These are phyloP conservation scores for Vitrella brassicaformis DNA, from an alignment of 73 alveolate species.

Conservation along the genomic window DNA sequence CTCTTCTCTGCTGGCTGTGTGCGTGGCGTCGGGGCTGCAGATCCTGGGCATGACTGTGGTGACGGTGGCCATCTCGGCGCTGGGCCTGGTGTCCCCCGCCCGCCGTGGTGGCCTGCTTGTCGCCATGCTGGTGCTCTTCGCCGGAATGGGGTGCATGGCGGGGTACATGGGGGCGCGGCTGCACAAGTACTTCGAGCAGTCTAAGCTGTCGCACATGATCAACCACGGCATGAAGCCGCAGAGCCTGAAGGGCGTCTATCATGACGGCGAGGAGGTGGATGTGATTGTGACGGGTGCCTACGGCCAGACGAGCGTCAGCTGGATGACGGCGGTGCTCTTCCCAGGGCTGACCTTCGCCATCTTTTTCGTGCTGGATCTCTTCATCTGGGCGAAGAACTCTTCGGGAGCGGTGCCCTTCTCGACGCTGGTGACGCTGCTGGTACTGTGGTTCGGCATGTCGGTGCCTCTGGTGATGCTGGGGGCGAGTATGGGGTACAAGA, in stretches of 20 bases:
- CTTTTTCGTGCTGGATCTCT: slow-evolving; percentile 29
- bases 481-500: too few species aligned
- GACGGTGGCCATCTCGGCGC: slow-evolving; percentile 12
- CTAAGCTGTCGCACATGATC: too few species aligned
- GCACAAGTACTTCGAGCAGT: too few species aligned
- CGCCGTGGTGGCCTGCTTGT: slow-evolving; percentile 27
- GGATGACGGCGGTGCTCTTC: background rate
- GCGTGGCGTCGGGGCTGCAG: slow-evolving; percentile 34
- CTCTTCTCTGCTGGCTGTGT: slow-evolving; percentile 15
- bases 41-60: slow-evolving; percentile 2
- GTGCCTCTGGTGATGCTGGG: background rate
- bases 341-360: slow-evolving; percentile 5
- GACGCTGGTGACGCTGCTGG: background rate
- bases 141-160: slow-evolving; percentile 22
- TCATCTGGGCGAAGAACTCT: too few species aligned
- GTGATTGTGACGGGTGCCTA: too few species aligned
- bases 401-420: background rate
- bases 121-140: slow-evolving; percentile 36
- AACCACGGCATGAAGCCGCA: too few species aligned
- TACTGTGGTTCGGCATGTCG: background rate
- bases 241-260: too few species aligned
- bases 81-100: slow-evolving; percentile 33
- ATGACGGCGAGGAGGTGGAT: too few species aligned
- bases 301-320: too few species aligned
- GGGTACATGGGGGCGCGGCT: slow-evolving; percentile 36